phyloP scores from a whole-genome alignment of 2,329 filamentous ascomycete species.

The Tolypocladium amazonense region DNA sequence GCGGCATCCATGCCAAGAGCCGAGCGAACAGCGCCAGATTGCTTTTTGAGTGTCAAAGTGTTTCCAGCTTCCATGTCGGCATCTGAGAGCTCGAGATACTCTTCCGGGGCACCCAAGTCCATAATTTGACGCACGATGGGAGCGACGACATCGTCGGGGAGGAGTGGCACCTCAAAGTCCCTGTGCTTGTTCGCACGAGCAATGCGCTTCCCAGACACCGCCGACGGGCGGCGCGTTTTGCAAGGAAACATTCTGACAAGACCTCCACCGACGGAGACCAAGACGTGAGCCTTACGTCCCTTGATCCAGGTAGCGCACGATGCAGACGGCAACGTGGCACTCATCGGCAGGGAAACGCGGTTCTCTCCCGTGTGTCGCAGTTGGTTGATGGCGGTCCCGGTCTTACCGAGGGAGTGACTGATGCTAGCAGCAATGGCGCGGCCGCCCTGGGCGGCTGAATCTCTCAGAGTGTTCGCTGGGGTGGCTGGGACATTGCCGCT shows the following conservation, averaged over 20 bases:
- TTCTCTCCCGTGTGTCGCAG: constrained; percentile 68
- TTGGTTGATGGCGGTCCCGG: constrained; percentile 58
- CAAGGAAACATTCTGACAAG: constrained; percentile 55
- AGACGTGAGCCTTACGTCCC: constrained; percentile 47
- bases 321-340: constrained; percentile 40
- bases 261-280: constrained; percentile 57
- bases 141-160: constrained; percentile 49
- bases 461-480: constrained; percentile 36
- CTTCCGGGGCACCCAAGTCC: constrained; percentile 37
- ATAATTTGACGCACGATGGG: constrained; percentile 45
- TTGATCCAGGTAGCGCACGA: constrained; percentile 57
- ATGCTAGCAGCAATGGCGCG: constrained; percentile 65
- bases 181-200: constrained; percentile 47
- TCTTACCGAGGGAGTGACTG: constrained; percentile 63
- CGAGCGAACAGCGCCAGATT: constrained; percentile 21
- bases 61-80: constrained; percentile 43
- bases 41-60: constrained; percentile 38
- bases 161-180: constrained; percentile 55
- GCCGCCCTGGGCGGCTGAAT: constrained; percentile 57
- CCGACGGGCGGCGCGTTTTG: constrained; percentile 43
- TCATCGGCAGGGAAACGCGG: constrained; percentile 56
- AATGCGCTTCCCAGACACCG: constrained; percentile 40
- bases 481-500: constrained; percentile 24
- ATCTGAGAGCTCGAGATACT: constrained; percentile 42
- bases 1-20: constrained; percentile 46